Evolutionary conservation across 768 basidiomycete species (phyloP).

Genomic region (Rhodotorula diobovata): DNA sequence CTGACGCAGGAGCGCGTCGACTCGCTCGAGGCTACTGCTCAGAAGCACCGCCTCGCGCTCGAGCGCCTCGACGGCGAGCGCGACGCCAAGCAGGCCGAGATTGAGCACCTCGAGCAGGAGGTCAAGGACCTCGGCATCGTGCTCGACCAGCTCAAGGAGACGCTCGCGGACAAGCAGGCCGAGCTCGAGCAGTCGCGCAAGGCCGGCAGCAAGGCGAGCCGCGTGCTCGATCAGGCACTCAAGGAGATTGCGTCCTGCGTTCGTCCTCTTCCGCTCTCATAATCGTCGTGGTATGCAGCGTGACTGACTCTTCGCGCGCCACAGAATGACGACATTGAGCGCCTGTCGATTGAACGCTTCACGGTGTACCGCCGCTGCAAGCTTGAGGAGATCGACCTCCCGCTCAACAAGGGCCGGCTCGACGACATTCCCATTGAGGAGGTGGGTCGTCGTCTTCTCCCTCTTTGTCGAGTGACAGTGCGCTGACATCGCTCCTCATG

Average conservation of each 20-base stretch:
- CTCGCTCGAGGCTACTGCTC: constrained; percentile 55
- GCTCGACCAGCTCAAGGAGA: constrained; percentile 53
- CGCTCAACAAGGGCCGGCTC: constrained; percentile 68
- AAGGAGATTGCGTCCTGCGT: constrained; percentile 85
- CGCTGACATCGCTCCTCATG: background rate
- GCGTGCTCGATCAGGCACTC: constrained; percentile 73
- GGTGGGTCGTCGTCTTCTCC: constrained; percentile 51
- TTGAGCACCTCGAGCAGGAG: constrained; percentile 32
- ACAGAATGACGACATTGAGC: constrained; percentile 89
- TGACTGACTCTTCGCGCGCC: background rate
- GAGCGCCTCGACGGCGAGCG: constrained; percentile 19
- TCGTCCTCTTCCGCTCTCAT: constrained; percentile 38
- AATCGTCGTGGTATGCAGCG: too few relatives aligned
- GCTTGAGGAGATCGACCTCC: constrained; percentile 83
- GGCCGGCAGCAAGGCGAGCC: constrained; percentile 66
- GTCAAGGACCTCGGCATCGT: constrained; percentile 24
- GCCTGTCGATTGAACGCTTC: constrained; percentile 75
- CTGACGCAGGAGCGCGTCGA: constrained; percentile 61
- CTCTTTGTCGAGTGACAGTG: background rate
- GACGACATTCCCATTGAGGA: constrained; percentile 90
- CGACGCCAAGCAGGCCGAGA: constrained; percentile 9
- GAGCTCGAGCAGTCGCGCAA: constrained; percentile 62
- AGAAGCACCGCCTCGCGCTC: constrained; percentile 49
- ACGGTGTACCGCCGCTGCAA: constrained; percentile 84
- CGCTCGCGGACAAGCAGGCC: constrained; percentile 36